These are phyloP conservation scores for Amniculicola lignicola DNA, from an alignment of 495 filamentous ascomycete species.

Conservation along the genomic window DNA sequence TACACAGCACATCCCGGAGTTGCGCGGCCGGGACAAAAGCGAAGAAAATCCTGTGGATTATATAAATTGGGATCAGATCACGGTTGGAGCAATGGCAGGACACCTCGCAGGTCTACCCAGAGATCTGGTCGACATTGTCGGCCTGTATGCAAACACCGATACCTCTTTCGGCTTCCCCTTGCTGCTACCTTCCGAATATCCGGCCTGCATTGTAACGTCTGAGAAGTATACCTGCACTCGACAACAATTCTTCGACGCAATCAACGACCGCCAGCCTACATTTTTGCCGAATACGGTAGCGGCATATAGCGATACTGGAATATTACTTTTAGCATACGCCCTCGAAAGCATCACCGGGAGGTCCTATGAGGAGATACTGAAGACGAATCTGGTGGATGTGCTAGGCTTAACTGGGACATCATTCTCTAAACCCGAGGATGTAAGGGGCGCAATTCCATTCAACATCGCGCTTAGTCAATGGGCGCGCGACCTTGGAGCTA, in stretches of 20 bases:
- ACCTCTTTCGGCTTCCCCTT: neutral
- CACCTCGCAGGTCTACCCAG: slow-evolving; percentile 46
- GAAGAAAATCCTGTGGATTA: slow-evolving; percentile 1
- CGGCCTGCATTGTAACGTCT: neutral
- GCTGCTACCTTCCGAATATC: neutral
- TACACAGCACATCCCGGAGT: slow-evolving; percentile 57
- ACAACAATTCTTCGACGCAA: neutral
- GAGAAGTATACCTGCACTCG: slow-evolving; percentile 2
- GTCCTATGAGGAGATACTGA: slow-evolving; percentile 39
- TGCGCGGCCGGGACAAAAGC: slow-evolving; percentile 25
- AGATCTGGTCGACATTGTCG: too few relatives aligned
- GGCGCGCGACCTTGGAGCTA: slow-evolving; percentile 31
- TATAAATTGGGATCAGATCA: slow-evolving; percentile 40
- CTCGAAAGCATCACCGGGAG: slow-evolving; percentile 17
- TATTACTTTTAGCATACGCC: slow-evolving; percentile 25
- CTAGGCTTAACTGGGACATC: slow-evolving; percentile 47
- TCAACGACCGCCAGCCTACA: neutral
- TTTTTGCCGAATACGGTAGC: slow-evolving; percentile 17
- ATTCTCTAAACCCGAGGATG: slow-evolving; percentile 35
- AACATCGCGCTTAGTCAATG: slow-evolving; percentile 30
- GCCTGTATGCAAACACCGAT: slow-evolving; percentile 24
- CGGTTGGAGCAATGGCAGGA: slow-evolving; percentile 45
- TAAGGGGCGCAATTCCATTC: slow-evolving; percentile 2
- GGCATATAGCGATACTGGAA: slow-evolving; percentile 17
- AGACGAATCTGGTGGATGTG: slow-evolving; percentile 46